A percentile compares a stretch with the other conserved stretches of the same genome.
phyloP scores from a whole-genome alignment of 176 grass and related monocot genomes.

The Ensete glaucum region DNA sequence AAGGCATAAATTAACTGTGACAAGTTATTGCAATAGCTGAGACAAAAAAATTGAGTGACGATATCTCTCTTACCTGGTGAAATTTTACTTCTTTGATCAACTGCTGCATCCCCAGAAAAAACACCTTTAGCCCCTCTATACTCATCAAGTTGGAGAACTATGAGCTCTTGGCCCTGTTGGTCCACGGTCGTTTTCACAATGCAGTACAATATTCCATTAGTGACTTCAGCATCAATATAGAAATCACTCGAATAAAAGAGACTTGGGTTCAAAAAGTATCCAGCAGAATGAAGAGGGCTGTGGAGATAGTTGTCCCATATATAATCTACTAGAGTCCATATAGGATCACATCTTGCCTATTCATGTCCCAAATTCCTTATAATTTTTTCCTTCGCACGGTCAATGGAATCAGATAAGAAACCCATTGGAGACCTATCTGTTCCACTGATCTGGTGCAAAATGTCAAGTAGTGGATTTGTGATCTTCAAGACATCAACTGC shows the following conservation, averaged over 20 bases:
- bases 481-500: conserved; percentile 47
- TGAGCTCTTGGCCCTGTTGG: conserved; percentile 21
- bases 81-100: conserved; percentile 27
- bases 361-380: conserved; percentile 29
- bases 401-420: conserved; percentile 64
- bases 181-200: conserved; percentile 24
- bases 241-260: conserved; percentile 42
- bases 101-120: conserved; percentile 35
- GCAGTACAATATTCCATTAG: conserved; percentile 41
- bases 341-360: conserved; percentile 23
- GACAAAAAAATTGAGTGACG: conserved; percentile 7
- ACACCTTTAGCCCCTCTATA: conserved; percentile 35
- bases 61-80: conserved; percentile 43
- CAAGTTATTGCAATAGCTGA: conserved; percentile 16
- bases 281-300: conserved; percentile 56
- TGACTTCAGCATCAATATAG: conserved; percentile 50
- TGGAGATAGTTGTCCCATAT: conserved; percentile 73
- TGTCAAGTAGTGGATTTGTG: conserved; percentile 48
- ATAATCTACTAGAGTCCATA: conserved; percentile 47
- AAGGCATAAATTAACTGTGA: neutral
- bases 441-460: conserved; percentile 39
- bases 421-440: conserved; percentile 40
- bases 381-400: conserved; percentile 62
- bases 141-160: conserved; percentile 40
- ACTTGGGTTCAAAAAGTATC: conserved; percentile 59